Base-by-base conservation (phyloP, 2,329 filamentous ascomycete species). In the Colletotrichum incanum region DNA sequence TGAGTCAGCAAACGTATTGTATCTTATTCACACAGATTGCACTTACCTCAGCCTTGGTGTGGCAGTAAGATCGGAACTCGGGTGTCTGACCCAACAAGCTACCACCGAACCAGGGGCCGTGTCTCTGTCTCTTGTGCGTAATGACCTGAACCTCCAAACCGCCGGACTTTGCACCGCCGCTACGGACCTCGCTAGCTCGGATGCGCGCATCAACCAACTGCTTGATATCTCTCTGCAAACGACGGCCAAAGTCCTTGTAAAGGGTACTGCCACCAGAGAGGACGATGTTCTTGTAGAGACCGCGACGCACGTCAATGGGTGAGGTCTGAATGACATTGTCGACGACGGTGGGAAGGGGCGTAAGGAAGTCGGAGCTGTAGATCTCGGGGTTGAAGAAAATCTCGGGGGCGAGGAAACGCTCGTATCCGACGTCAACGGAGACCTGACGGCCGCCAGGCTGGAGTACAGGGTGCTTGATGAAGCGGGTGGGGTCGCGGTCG, bases 301-400 rank as follows among this genome's bases (percentile, higher is more conserved):
- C 96, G 84, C 96, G 92, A 79, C 96, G 93, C 56, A 99, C 97
- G 80, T 99, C 96, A 78, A 99, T 99, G 52, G 96, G 96, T 43
- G 96, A 98, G 68, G 95, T 96, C 84, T 99, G 96, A 78, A 99
- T 99, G 75, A 98, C 96, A 68, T 93, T 93, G 80, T 99, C 96
- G 74, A 99, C 97, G 62, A 99, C 96, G 62, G 90, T 93, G 31
- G 96, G 96, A 11, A 99, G 90, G 18, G 96, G 96, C 16, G 96
- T 99, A 76, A 99, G 86, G 87, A 99, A 99, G 82, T 99, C 96
- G 76, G 96, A 98, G 74, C 94, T 98, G 89, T 98, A 98, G 79
- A 99, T 99, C 86, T 99, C 96, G 39, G 96, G 96, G 85, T 99
- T 99, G 91, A 99, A 99, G 86, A 99, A 99, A 80, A 99, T 99